These are phyloP conservation scores for Backusella australiensis DNA, from an alignment of 192 early-diverging fungal genomes.

Conservation along the genomic window DNA sequence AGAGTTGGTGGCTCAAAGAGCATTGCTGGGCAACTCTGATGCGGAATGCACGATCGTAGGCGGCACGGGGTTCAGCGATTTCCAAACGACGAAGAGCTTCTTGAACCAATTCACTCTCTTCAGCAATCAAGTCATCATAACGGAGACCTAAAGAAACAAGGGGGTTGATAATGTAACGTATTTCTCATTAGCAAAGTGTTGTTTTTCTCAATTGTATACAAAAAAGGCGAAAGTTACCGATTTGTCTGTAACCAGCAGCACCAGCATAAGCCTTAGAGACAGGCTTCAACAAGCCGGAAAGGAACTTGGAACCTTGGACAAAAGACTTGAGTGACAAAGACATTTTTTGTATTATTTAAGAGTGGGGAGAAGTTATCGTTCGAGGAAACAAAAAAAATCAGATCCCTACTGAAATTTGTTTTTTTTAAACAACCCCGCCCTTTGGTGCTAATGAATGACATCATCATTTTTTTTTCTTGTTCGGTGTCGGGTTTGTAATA, in stretches of 20 bases:
- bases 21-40: constrained; percentile 75
- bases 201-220: neutral
- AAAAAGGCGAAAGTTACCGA: constrained; percentile 44
- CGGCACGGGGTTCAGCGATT: constrained; percentile 48
- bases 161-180: neutral
- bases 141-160: constrained; percentile 64
- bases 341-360: constrained; percentile 14
- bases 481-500: neutral
- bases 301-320: constrained; percentile 54
- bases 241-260: constrained; percentile 66
- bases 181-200: neutral
- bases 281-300: constrained; percentile 53
- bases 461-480: neutral
- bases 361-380: constrained; percentile 5
- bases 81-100: constrained; percentile 82
- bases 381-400: constrained; percentile 8
- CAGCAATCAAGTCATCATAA: constrained; percentile 88
- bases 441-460: neutral
- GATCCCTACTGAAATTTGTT: constrained; percentile 8
- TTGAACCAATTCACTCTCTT: constrained; percentile 78
- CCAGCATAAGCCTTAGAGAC: constrained; percentile 64
- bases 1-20: constrained; percentile 66
- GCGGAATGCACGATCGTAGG: constrained; percentile 77
- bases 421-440: constrained; percentile 5
- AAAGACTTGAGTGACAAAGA: constrained; percentile 46